These are phyloP conservation scores for Penicillium flavigenum DNA, from an alignment of 495 filamentous ascomycete species.

Conservation along the genomic window DNA sequence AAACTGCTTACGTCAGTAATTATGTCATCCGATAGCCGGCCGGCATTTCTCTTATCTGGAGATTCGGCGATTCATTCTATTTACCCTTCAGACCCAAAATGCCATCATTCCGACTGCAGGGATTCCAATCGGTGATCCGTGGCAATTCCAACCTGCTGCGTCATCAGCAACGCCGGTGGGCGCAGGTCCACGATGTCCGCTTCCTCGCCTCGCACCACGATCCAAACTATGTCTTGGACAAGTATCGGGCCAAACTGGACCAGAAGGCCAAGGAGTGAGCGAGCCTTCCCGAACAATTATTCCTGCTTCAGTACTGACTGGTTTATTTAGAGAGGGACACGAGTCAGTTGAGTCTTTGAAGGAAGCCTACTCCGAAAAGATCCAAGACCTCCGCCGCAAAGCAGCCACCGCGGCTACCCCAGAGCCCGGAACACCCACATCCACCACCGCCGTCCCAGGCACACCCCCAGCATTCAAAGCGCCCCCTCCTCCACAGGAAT, in stretches of 20 bases:
- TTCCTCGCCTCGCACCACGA: slow-evolving; percentile 72
- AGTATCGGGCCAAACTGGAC: slow-evolving; percentile 82
- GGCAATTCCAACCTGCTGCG: slow-evolving; percentile 33
- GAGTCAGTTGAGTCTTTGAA: slow-evolving; percentile 72
- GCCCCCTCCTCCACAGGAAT: slow-evolving; percentile 33
- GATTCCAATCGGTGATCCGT: slow-evolving; percentile 33
- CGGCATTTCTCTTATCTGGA: slow-evolving; percentile 8
- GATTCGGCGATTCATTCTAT: slow-evolving; percentile 4
- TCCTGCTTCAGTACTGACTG: not conserved
- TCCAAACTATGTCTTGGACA: slow-evolving; percentile 68
- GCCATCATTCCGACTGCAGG: slow-evolving; percentile 35
- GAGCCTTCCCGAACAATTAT: not conserved
- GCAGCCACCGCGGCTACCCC: slow-evolving; percentile 58
- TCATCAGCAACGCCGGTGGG: slow-evolving; percentile 73
- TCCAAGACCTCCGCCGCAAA: slow-evolving; percentile 61
- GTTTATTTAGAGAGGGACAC: slow-evolving; percentile 63
- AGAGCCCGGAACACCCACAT: slow-evolving; percentile 31
- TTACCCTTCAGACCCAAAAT: slow-evolving; percentile 22
- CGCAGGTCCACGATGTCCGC: slow-evolving; percentile 87
- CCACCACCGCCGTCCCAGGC: slow-evolving; percentile 15
- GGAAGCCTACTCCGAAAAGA: slow-evolving; percentile 79
- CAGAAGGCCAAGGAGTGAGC: slow-evolving; percentile 74
- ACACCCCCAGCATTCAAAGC: slow-evolving; percentile 32
- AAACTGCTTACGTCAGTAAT: not conserved
- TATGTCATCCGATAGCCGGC: slow-evolving; percentile 12